Percentiles rank a stretch among this genome's conserved stretches.
Evolutionary conservation across 2,329 filamentous ascomycete genomes (phyloP).

Genomic region (Xylariaceae sp.): DNA sequence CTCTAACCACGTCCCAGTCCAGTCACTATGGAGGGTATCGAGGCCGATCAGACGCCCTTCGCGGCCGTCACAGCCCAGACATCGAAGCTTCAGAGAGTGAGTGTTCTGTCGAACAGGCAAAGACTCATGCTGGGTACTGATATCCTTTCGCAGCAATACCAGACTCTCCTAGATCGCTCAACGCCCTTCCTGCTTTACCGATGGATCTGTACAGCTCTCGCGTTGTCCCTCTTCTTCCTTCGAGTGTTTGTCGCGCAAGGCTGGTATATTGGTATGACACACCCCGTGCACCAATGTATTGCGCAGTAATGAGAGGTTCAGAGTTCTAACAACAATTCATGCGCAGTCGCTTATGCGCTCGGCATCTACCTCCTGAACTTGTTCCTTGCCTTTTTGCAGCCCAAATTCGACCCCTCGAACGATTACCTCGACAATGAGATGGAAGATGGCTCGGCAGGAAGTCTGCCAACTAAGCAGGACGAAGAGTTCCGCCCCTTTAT

Average conservation of each 20-base stretch:
- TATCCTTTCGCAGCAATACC: conserved; percentile 64
- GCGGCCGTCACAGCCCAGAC: conserved; percentile 84
- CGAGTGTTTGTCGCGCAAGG: conserved; percentile 89
- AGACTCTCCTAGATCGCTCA: conserved; percentile 87
- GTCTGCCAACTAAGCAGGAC: conserved; percentile 88
- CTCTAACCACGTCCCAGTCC: conserved; percentile 2
- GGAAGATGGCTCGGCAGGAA: conserved; percentile 80
- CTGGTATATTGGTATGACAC: conserved; percentile 85
- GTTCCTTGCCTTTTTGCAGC: conserved; percentile 96
- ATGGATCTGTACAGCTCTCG: conserved; percentile 76
- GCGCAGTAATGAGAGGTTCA: not conserved
- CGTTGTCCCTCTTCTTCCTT: conserved; percentile 76
- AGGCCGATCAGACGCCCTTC: conserved; percentile 88
- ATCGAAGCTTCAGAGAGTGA: conserved; percentile 64
- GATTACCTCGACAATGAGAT: conserved; percentile 88
- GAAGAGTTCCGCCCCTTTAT: conserved; percentile 99
- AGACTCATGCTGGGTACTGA: conserved; percentile 1
- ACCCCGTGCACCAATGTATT: not conserved
- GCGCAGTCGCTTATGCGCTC: conserved; percentile 84
- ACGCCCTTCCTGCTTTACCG: conserved; percentile 85
- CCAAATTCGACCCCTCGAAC: conserved; percentile 97
- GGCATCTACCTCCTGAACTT: conserved; percentile 99
- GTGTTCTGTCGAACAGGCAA: conserved; percentile 25
- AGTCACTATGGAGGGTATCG: conserved; percentile 68
- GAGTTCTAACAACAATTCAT: conserved; percentile 13